Base-by-base conservation (phyloP, 306 rosid species). In the Trifolium dubium region DNA sequence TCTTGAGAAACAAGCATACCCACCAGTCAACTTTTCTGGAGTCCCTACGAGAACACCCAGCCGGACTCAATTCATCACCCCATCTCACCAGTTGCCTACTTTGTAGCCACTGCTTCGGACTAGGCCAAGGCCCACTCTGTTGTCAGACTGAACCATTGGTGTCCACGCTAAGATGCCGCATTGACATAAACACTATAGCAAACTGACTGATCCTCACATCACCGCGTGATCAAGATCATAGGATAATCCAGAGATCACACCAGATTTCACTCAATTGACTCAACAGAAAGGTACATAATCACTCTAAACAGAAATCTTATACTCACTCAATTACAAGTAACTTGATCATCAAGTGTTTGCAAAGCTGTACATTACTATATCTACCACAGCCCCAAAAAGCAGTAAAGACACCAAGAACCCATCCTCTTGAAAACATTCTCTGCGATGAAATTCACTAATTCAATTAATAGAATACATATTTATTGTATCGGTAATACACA, bases 351-450 rank as follows among this genome's bases (percentile, higher is more conserved):
- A 3, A 1, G 14, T 43, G n/a, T 13, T 37, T 37, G 40, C 73
- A 10, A 62, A 50, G 67, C 29, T 54, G 13, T 59, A 51, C 46
- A 62, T 60, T 8, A 62, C 60, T 9, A 67, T 41, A 75, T 43
- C 47, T n/a, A 46, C 63, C 73, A 29, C n/a, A 29, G 14, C 51
- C 10, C 19, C 35, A 10, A 37, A 47, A 35, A 47, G 23, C 23
- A 65, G n/a, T 64, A 2, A 64, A 34, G 53, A 65, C 31, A 39
- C 18, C 60, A 32, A 46, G 23, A 23, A 23, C 23, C 59, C 49
- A 74, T 74, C 46, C 47, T 68, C 74, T 78, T 46, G 39, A 70
- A 49, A 79, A 58, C 67, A 47, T 50, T 19, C 60, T 60, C 37
- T 17, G 56, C 49, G 63, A 59, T 51, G 11, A 61, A 68, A 73